Conservation (phyloP, 1,284 basidiomycete species). For the Rhodotorula sp. region DNA sequence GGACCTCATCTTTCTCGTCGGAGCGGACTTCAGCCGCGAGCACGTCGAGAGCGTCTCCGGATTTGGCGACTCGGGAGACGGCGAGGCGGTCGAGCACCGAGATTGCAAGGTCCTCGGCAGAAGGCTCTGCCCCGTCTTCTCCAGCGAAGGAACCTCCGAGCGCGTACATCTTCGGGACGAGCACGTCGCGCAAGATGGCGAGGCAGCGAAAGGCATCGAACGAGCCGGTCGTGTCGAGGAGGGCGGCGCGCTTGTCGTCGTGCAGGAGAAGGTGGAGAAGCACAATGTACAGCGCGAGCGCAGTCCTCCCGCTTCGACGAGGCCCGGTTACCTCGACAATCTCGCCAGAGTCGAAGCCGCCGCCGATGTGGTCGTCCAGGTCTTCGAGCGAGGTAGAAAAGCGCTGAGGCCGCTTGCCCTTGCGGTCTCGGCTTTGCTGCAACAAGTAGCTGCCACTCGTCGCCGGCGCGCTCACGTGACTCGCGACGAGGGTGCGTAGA, state of each 20-base stretch:
- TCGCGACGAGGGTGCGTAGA: neutral
- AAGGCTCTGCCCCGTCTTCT: neutral
- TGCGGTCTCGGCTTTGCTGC: neutral
- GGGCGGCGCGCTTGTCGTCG: slow-evolving; percentile 9
- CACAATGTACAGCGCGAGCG: slow-evolving; percentile 10
- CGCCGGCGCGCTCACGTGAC: slow-evolving; percentile 12
- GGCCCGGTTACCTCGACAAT: slow-evolving; percentile 23
- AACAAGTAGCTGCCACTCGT: slow-evolving; percentile 2
- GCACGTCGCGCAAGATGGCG: slow-evolving; percentile 17
- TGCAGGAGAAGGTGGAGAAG: slow-evolving; percentile 16
- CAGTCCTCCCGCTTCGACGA: slow-evolving; percentile 9
- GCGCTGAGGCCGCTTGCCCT: neutral
- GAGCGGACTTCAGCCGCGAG: neutral
- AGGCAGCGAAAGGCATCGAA: slow-evolving; percentile 30
- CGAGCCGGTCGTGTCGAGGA: slow-evolving; percentile 19
- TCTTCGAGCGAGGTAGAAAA: slow-evolving; percentile 20
- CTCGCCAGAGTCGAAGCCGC: slow-evolving; percentile 5
- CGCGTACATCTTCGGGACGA: slow-evolving; percentile 8
- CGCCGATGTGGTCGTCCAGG: slow-evolving; percentile 16
- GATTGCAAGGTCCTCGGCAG: slow-evolving; percentile 15
- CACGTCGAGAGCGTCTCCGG: slow-evolving; percentile 13
- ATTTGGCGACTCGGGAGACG: slow-evolving; percentile 5
- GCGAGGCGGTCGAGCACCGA: slow-evolving; percentile 19
- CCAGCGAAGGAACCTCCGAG: slow-evolving; percentile 2
- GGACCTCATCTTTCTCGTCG: neutral